phyloP scores from a whole-genome alignment of 768 basidiomycete species.

The Tricholomella constricta region DNA sequence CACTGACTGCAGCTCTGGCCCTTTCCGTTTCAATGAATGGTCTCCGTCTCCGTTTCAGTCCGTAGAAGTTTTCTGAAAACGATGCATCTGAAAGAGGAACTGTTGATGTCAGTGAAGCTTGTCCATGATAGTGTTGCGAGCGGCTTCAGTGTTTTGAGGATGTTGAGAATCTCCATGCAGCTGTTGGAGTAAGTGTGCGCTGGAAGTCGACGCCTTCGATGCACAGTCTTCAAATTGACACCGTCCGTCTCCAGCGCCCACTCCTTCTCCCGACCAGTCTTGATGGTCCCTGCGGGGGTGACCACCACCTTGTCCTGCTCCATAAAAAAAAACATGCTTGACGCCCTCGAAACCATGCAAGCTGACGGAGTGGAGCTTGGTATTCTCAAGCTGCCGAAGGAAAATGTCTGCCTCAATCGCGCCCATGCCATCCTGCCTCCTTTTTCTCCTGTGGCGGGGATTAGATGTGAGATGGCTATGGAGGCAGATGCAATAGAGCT shows the following conservation, averaged over 20 bases:
- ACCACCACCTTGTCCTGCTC: constrained; percentile 80
- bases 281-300: constrained; percentile 64
- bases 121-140: constrained; percentile 90
- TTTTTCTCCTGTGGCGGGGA: too few species aligned
- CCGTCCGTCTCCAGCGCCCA: constrained; percentile 99
- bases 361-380: constrained; percentile 95
- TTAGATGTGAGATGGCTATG: too few species aligned
- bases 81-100: constrained; percentile 68
- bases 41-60: constrained; percentile 75
- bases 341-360: constrained; percentile 92
- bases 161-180: constrained; percentile 92
- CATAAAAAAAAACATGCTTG: constrained; percentile 90
- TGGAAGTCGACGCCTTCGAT: constrained; percentile 93
- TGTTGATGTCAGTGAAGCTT: constrained; percentile 57
- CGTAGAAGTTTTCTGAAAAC: constrained; percentile 96
- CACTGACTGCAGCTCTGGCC: constrained; percentile 65
- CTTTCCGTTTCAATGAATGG: constrained; percentile 73
- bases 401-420: constrained; percentile 92
- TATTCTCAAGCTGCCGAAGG: constrained; percentile 93
- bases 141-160: constrained; percentile 97
- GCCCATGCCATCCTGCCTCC: constrained; percentile 73
- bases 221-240: constrained; percentile 88
- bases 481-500: too few species aligned
- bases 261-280: constrained; percentile 69
- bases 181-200: constrained; percentile 96